Conservation (phyloP, 805 yeast species). For the Saccharomyces paradoxus region DNA sequence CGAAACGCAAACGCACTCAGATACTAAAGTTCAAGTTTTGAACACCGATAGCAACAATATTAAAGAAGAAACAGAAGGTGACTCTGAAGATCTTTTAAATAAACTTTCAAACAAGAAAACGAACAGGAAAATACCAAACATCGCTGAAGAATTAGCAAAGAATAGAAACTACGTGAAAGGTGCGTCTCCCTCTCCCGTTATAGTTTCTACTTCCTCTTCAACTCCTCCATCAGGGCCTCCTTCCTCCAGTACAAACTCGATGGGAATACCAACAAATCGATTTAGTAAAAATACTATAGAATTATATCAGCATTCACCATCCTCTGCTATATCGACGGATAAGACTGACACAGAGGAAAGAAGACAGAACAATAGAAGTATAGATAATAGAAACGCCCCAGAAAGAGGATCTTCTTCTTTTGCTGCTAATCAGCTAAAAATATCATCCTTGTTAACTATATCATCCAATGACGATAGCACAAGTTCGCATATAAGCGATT, state of each 20-base stretch:
- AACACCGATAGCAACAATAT: not conserved
- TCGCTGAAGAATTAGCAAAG: conserved; percentile 28
- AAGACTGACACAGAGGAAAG: not conserved
- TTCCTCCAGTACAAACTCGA: not conserved
- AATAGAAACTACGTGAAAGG: conserved; percentile 22
- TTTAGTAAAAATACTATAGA: not conserved
- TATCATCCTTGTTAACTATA: conserved; percentile 11
- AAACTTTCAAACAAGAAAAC: not conserved
- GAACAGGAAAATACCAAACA: conserved; percentile 17
- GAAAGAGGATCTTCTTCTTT: not conserved
- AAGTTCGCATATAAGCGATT: not conserved
- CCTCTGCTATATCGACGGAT: conserved; percentile 1
- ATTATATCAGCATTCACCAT: not conserved
- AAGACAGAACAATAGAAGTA: not conserved
- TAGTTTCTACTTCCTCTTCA: conserved; percentile 6
- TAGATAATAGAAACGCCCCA: not conserved
- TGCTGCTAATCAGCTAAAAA: conserved; percentile 8
- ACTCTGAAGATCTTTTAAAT: not conserved
- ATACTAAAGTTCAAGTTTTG: not conserved
- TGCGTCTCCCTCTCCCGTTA: conserved; percentile 12
- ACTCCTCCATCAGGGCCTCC: conserved; percentile 2
- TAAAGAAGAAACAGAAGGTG: not conserved
- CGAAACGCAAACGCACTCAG: not conserved
- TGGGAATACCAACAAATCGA: not conserved
- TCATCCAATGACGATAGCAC: not conserved